These are phyloP conservation scores for Corymbia citriodora DNA, from an alignment of 441 rosid species.

Conservation along the genomic window DNA sequence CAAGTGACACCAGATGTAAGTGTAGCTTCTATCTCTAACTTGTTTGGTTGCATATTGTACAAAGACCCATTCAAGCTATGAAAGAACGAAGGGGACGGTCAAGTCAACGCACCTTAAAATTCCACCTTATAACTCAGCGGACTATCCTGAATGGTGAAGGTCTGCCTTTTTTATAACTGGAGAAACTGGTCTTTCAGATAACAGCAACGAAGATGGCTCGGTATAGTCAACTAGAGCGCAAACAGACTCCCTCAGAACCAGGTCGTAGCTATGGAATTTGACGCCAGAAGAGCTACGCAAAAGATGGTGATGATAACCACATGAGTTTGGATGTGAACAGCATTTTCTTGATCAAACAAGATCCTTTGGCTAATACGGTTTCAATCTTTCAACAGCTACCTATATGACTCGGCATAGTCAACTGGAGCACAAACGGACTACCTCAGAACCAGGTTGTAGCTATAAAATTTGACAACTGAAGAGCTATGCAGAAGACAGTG, in stretches of 20 bases:
- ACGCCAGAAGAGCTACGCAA: conserved; percentile 46
- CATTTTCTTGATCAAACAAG: conserved; percentile 32
- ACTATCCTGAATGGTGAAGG: conserved; percentile 61
- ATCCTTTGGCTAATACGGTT: not conserved
- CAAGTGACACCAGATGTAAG: conserved; percentile 51
- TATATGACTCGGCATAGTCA: conserved; percentile 30
- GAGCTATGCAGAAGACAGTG: conserved; percentile 43
- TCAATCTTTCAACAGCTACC: too few relatives aligned
- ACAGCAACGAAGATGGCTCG: conserved; percentile 58
- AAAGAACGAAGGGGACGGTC: conserved; percentile 7
- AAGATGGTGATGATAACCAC: conserved; percentile 56
- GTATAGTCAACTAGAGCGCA: conserved; percentile 35
- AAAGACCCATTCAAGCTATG: conserved; percentile 29
- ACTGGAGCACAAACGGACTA: conserved; percentile 23
- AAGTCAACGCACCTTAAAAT: conserved; percentile 32
- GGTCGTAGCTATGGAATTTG: conserved; percentile 62
- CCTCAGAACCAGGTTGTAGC: conserved; percentile 32
- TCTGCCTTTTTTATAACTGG: conserved; percentile 49
- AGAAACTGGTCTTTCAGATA: conserved; percentile 8
- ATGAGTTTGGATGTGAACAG: conserved; percentile 53
- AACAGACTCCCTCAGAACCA: conserved; percentile 21
- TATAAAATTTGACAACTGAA: conserved; percentile 64
- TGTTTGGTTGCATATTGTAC: conserved; percentile 38
- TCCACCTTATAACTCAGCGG: conserved; percentile 31
- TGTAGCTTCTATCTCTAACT: conserved; percentile 10